Evolutionary conservation across 2,329 filamentous ascomycete genomes (phyloP), one percentile per base, ranked within the genome.

Genomic region (Grosmannia serpens): DNA sequence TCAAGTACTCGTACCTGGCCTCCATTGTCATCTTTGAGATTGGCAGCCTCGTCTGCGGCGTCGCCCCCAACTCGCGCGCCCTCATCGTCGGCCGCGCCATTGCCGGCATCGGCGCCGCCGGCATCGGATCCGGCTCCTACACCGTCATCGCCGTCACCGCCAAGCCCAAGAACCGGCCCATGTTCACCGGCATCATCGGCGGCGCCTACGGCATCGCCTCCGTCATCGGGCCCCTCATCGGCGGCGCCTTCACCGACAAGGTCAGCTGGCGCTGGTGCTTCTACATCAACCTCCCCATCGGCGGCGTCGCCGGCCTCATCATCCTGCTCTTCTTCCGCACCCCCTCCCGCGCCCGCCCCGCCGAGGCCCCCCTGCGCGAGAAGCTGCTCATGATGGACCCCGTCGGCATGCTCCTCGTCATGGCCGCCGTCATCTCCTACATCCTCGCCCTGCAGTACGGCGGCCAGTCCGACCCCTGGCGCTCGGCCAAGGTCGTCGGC

Each of bases 61-160:
- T 74, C 62, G 75, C 76, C 6, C 74, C 74, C 59, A 73, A 73
- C 61, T 74, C 77, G 33, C 73, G 73, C 44, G 70, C 77, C 53
- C 74, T 79, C 31, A 77, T 81, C 59, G 74, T 75, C 63, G 79
- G 78, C 56, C 76, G 78, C 55, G 78, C 78, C 58, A 76, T 80
- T 38, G 72, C 75, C 13, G 73, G 72, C 46, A 69, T 79, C 29
- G 70, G 73, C 1, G 75, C 75, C 8, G 75, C 80, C 17, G 81
- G 76, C 15, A 59, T 65, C 26, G 58, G 58, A 46, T 62, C 63
- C 22, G 75, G 75, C 0, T 68, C 69, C 9, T 71, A 76, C 67
- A 75, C 69, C 8, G 73, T 77, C 56, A 72, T 76, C 60, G 62
- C 60, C 26, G 73, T 68, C 41, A 58, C 65, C 17, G 69, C 67